These are phyloP conservation scores for Bipolaris cookei DNA, from an alignment of 2,329 filamentous ascomycete species.

Conservation along the genomic window DNA sequence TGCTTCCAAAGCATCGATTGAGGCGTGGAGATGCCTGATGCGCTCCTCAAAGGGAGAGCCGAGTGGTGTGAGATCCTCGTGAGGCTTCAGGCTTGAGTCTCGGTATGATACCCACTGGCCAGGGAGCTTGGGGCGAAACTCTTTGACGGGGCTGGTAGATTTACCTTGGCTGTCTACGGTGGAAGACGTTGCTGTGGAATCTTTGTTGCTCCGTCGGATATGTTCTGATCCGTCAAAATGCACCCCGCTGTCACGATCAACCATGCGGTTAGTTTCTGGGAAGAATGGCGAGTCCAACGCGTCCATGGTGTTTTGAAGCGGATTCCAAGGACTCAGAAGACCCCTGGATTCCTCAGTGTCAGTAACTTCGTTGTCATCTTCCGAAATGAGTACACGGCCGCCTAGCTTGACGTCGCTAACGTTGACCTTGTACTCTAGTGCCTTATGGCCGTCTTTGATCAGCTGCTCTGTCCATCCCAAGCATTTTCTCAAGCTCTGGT, in stretches of 20 bases:
- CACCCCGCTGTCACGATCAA: slow-evolving; percentile 49
- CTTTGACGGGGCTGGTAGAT: slow-evolving; percentile 11
- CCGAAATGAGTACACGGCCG: slow-evolving; percentile 75
- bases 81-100: slow-evolving; percentile 4
- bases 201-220: slow-evolving; percentile 16
- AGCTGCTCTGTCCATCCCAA: slow-evolving; percentile 88
- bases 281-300: slow-evolving; percentile 30
- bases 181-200: slow-evolving; percentile 6
- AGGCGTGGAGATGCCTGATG: slow-evolving; percentile 31
- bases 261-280: slow-evolving; percentile 27
- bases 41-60: slow-evolving; percentile 40
- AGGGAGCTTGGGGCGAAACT: slow-evolving; percentile 17
- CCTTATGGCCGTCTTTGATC: slow-evolving; percentile 86
- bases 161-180: not conserved
- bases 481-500: slow-evolving; percentile 89
- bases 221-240: slow-evolving; percentile 43
- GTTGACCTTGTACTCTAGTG: slow-evolving; percentile 80
- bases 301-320: slow-evolving; percentile 32
- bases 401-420: slow-evolving; percentile 82
- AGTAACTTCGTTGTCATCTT: slow-evolving; percentile 60
- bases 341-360: slow-evolving; percentile 32
- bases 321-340: slow-evolving; percentile 49
- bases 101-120: slow-evolving; percentile 19
- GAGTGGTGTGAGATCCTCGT: slow-evolving; percentile 28
- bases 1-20: slow-evolving; percentile 28